Evolutionary conservation across 1,284 basidiomycete genomes (phyloP), one percentile per base, ranked within the genome.

Genomic region (Puccinia hordei): DNA sequence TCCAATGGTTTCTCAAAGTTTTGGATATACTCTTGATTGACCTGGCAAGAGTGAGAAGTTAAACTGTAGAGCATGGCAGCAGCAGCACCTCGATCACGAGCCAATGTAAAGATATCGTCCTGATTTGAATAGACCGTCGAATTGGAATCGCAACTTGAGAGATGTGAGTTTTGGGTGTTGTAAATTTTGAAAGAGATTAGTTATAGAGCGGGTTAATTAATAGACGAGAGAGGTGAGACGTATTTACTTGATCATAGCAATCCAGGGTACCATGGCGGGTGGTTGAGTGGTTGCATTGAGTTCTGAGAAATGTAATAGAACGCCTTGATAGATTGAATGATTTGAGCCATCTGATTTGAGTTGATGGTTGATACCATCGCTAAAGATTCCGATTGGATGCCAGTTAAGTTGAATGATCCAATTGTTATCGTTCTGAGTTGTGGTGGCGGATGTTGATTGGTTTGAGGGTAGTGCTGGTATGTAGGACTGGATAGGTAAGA

Each of bases 231-330:
- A 84, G 94, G n/a, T n/a, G n/a, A n/a, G n/a, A n/a, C n/a, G n/a
- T n/a, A n/a, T 93, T 85, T 93, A 95, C 15, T 90, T 89, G 66
- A 95, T 89, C 83, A 94, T 89, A 5, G 94, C 93, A 82, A 95
- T 92, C 93, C 93, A 95, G 9, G 93, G 93, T 0, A 93, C 92
- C 1, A 87, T 80, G 0, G 86, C 85, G 0, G 86, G 88, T 38
- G 89, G 91, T 15, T 81, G 81, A 46, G 80, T 65, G 22, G 76
- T 75, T 17, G 82, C 80, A 73, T 84, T 82, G 17, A 78, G 51
- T 46, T 84, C 84, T 63, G 82, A 72, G 49, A 85, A 85, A 57
- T 84, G 84, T n/a, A 85, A 38, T 46, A 85, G 81, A 22, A 83
- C 84, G 53, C 84, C 84, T 63, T 72, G 68, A 69, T 80, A 69